Base-by-base conservation (phyloP, 257 asterid species). In the Echites panduratus region DNA sequence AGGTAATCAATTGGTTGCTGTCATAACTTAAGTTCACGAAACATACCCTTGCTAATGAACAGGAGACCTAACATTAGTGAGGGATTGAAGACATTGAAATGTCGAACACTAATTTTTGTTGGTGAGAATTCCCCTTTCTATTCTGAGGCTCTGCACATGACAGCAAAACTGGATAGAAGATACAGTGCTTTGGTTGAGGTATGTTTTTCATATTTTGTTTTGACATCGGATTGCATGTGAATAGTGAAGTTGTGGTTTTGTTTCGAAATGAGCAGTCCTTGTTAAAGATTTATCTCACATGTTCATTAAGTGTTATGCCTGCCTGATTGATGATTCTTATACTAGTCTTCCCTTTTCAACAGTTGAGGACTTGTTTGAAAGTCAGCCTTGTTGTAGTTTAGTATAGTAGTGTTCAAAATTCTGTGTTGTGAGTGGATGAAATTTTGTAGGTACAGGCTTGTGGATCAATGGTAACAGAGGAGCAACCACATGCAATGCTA, bases 391-490 rank as follows among this genome's bases (percentile, higher is more conserved):
- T 38, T 19, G 13, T 4, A 40, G 26, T 52, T 20, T 0, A 38
- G 26, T 24, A 32, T 29, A 38, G 14, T 19, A 35, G 22, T 16
- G 44, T 24, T 29, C 11, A 9, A 19, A 29, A 65, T 14, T 35
- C 69, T 35, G 11, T 44, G 47, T 64, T 22, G 24, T 32, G 70
- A 61, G 68, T 10, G 20, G 66, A 24, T 35, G 70, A 14, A 29
- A 43, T 52, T 65, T 24, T 50, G 56, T 86, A 93, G 98, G 98
- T 93, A 35, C 95, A 85, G 29, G 79, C 83, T n/a, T 93, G 98
- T 73, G 98, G 97, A 78, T 93, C 98, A 66, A 85, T 93, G 84
- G 97, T 93, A 65, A 93, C 98, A 2, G 98, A 90, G 80, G 98
- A 93, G 87, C 97, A 93, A 82, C 97, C 98, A 24, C 96, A 85